A percentile compares a stretch with the other conserved stretches of the same genome.
phyloP scores from a whole-genome alignment of 2,329 filamentous ascomycete genomes.

The Dissoconium aciculare region DNA sequence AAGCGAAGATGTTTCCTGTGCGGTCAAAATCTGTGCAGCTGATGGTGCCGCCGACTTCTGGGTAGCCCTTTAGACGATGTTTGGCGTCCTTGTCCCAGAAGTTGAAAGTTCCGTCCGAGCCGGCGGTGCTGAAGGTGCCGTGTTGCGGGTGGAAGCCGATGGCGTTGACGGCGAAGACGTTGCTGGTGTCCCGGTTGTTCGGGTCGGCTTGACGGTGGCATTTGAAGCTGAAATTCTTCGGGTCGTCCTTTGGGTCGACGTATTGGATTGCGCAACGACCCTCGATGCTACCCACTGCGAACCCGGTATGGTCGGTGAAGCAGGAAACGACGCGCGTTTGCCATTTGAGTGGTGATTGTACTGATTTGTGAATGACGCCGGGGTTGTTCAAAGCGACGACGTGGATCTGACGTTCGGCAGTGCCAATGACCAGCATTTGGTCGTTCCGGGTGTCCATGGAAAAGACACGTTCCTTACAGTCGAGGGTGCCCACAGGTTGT shows the following conservation, averaged over 20 bases:
- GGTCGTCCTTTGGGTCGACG: conserved; percentile 77
- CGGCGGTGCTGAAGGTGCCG: conserved; percentile 96
- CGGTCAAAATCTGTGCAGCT: conserved; percentile 83
- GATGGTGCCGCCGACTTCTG: conserved; percentile 56
- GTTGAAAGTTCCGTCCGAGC: conserved; percentile 90
- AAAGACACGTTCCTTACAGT: conserved; percentile 67
- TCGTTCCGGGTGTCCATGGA: conserved; percentile 64
- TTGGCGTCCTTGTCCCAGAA: conserved; percentile 65
- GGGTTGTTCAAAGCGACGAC: conserved; percentile 83
- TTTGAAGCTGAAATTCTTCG: conserved; percentile 95
- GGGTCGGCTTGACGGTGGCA: conserved; percentile 77
- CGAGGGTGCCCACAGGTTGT: conserved; percentile 49
- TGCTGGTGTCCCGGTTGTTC: conserved; percentile 50
- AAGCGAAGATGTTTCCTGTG: conserved; percentile 48
- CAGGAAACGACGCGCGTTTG: conserved; percentile 92
- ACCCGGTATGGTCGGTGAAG: conserved; percentile 81
- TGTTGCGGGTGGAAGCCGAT: conserved; percentile 96
- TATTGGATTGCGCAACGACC: conserved; percentile 97
- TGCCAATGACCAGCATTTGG: conserved; percentile 78
- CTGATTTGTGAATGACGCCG: conserved; percentile 83
- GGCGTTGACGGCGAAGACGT: conserved; percentile 89
- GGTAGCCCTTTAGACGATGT: conserved; percentile 49
- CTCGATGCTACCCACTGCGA: conserved; percentile 91
- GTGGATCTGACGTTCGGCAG: conserved; percentile 91
- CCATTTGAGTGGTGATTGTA: conserved; percentile 95